Base-by-base conservation (phyloP, 2,329 filamentous ascomycete species). In the Ophiostoma pallidulum region DNA sequence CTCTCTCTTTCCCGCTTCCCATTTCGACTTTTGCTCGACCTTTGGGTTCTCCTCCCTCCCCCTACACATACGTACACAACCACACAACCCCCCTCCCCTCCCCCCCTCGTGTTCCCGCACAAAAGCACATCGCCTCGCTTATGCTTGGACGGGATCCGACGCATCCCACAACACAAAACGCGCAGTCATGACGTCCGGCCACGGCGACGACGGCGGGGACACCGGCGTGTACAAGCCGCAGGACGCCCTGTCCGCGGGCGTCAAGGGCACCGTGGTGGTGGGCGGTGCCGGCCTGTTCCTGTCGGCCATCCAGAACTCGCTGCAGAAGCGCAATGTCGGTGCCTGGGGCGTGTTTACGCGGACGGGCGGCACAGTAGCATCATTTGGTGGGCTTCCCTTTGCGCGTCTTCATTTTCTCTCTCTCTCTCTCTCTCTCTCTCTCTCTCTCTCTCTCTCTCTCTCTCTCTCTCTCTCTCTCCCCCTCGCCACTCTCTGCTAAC, bases 261-360 rank as follows among this genome's bases (percentile, higher is more conserved):
- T 77, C 60, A 75, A 72, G 58, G 72, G 73, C 48, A 74, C 73
- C 35, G 58, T 74, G 53, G 65, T 80, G 54, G 75, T 74, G 41
- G 77, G 79, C 56, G 66, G 68, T 49, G 72, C 72, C 45, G 83
- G 83, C 57, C 67, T 81, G 52, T 73, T 74, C 16, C 59, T 64
- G 33, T 56, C 62, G 7, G 69, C 69, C 7, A 75, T 94, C 56
- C 86, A 90, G 71, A 97, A 94, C 72, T 87, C 89, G 50, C 76
- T 96, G 58, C 75, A 82, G 47, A 89, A 81, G 71, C 75, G 79
- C 63, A 95, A 95, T 66, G 73, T 92, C 56, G 87, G 89, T 58
- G 76, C 82, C 53, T 78, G 83, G 71, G 85, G 86, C 56, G 76
- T 95, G 60, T 82, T 97, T 63, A 86, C 86, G 40, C 79, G 80